Percentiles rank a stretch among this genome's conserved stretches.
phyloP scores from a whole-genome alignment of 345 rosid genomes.

The Hevea brasiliensis region DNA sequence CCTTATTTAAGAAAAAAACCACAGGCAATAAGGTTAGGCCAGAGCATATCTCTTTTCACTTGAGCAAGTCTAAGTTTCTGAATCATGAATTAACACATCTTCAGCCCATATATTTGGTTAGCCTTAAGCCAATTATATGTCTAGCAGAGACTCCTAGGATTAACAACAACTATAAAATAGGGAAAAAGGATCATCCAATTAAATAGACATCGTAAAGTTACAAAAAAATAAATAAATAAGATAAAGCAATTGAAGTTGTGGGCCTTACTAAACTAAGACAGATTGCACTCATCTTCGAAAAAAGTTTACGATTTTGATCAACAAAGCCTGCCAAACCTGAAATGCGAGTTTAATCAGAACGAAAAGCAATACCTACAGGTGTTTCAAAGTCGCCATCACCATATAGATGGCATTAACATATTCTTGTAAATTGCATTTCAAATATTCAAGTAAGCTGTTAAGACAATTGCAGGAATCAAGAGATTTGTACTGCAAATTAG shows the following conservation, averaged over 20 bases:
- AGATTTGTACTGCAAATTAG: no score
- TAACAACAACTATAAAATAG: background rate
- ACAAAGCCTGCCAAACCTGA: constrained; percentile 70
- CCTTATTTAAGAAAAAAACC: background rate
- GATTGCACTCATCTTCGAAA: constrained; percentile 64
- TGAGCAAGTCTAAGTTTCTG: background rate
- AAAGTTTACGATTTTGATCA: constrained; percentile 64
- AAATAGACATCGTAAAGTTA: background rate
- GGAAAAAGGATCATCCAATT: background rate
- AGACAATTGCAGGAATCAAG: no score
- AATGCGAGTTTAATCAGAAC: constrained; percentile 20
- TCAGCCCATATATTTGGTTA: background rate
- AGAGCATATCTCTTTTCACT: background rate
- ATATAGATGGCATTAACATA: background rate
- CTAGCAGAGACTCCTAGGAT: background rate
- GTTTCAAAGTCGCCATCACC: background rate
- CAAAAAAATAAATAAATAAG: background rate
- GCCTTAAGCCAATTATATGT: background rate
- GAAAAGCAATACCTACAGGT: background rate
- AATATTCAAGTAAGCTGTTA: background rate
- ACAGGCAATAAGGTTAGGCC: background rate
- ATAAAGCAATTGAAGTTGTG: constrained; percentile 3
- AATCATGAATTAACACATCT: background rate
- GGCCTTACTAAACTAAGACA: constrained; percentile 71
- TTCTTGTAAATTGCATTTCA: background rate